Evolutionary conservation across 1,284 basidiomycete species (phyloP).

Genomic region (Porodaedalea pini): DNA sequence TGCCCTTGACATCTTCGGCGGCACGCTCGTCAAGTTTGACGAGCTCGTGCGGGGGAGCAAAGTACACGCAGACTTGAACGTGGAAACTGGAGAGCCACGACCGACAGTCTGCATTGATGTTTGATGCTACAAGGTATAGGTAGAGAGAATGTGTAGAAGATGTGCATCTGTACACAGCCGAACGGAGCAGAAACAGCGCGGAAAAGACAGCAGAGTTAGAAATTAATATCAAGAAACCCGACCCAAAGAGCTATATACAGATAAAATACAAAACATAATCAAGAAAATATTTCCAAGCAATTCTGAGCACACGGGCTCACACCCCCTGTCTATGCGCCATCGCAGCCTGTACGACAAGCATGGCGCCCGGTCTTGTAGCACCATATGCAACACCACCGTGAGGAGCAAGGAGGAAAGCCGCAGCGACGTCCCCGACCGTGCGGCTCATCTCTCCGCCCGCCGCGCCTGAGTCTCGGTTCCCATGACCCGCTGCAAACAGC

Average conservation of each 20-base stretch:
- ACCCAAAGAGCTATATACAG: background rate
- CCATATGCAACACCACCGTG: conserved; percentile 26
- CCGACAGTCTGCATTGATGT: background rate
- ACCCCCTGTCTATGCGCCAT: background rate
- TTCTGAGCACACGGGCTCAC: background rate
- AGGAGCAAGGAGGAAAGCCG: conserved; percentile 51
- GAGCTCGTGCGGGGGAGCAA: conserved; percentile 50
- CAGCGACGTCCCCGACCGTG: conserved; percentile 73
- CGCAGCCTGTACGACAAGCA: conserved; percentile 60
- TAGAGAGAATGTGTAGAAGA: background rate
- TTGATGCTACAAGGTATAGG: background rate
- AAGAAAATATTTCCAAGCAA: background rate
- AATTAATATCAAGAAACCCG: no score
- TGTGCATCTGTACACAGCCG: background rate
- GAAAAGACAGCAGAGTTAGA: background rate
- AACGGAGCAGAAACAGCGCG: background rate
- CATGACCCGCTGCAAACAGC: conserved; percentile 40
- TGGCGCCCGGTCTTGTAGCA: conserved; percentile 14
- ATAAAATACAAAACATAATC: background rate
- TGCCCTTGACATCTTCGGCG: conserved; percentile 83
- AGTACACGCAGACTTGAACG: conserved; percentile 2
- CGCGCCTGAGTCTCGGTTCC: conserved; percentile 27
- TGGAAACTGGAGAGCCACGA: background rate
- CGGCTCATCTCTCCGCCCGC: conserved; percentile 62
- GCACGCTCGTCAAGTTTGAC: conserved; percentile 65